Evolutionary conservation across 164 flowering plant species (phyloP).

Genomic region (Buxus sempervirens): DNA sequence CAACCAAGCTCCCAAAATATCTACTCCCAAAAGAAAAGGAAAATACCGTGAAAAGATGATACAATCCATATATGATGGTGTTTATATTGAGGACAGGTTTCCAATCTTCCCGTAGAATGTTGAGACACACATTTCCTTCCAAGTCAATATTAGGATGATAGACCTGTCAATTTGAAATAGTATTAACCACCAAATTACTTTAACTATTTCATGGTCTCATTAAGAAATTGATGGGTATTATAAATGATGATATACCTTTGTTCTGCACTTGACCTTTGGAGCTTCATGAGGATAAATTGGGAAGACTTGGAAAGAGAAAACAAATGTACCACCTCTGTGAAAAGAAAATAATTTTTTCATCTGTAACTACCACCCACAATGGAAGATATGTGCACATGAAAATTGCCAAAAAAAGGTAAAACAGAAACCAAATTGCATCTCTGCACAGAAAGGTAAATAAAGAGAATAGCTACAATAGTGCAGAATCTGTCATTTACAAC

Average conservation of each 20-base stretch:
- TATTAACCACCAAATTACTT: not conserved
- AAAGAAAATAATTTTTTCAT: not conserved
- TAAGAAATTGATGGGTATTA: not conserved
- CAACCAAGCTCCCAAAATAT: not conserved
- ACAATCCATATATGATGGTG: conserved; percentile 41
- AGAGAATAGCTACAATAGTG: not conserved
- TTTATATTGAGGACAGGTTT: conserved; percentile 45
- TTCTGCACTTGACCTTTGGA: conserved; percentile 51
- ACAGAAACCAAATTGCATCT: not conserved
- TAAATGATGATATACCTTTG: conserved; percentile 24
- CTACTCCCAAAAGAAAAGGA: conserved; percentile 2
- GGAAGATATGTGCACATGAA: too few relatives aligned
- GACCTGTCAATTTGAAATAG: conserved; percentile 20
- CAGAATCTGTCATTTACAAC: not conserved
- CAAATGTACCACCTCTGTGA: conserved; percentile 37
- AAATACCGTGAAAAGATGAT: conserved; percentile 42
- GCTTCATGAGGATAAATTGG: conserved; percentile 43
- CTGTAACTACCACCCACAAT: too few relatives aligned
- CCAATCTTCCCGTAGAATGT: conserved; percentile 52
- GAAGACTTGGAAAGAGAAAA: conserved; percentile 32
- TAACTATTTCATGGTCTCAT: too few relatives aligned
- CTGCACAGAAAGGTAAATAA: not conserved
- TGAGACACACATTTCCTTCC: conserved; percentile 49
- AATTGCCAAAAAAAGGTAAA: not conserved
- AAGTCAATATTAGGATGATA: conserved; percentile 49